A percentile compares a stretch with the other conserved stretches of the same genome.
These are phyloP conservation scores for Paraleonurus japonicus DNA, from an alignment of 257 asterid genomes.

Conservation along the genomic window DNA sequence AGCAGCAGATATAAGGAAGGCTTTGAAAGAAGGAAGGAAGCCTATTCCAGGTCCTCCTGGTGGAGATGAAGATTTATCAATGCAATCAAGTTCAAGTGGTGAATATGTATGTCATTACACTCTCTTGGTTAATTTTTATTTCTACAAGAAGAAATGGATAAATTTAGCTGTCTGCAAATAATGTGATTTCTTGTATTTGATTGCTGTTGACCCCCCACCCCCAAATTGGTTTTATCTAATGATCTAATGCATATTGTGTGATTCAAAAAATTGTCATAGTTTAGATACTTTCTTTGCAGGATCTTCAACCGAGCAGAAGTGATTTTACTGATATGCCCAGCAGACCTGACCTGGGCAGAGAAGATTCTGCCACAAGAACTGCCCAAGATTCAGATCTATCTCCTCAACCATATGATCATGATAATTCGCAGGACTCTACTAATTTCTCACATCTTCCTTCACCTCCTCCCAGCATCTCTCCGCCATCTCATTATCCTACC, in stretches of 20 bases:
- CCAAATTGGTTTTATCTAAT: background rate
- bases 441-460: conserved; percentile 43
- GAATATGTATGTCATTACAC: conserved; percentile 45
- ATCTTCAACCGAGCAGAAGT: conserved; percentile 40
- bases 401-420: conserved; percentile 35
- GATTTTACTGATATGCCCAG: conserved; percentile 34
- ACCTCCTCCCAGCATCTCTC: conserved; percentile 38
- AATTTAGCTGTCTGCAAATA: background rate
- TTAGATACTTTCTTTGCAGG: conserved; percentile 45
- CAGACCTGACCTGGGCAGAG: conserved; percentile 24
- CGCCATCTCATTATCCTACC: conserved; percentile 30
- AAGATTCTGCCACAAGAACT: conserved; percentile 24
- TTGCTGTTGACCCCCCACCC: background rate
- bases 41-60: conserved; percentile 98
- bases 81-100: conserved; percentile 44
- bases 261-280: conserved; percentile 13
- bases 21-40: conserved; percentile 91
- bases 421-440: conserved; percentile 39
- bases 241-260: background rate
- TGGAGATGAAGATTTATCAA: conserved; percentile 56
- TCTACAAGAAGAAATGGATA: background rate
- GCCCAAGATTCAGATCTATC: conserved; percentile 30
- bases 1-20: conserved; percentile 98
- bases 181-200: background rate
- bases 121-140: background rate